These are phyloP conservation scores for Hypoxylon sp. DNA, from an alignment of 2,329 filamentous ascomycete genomes.

Conservation along the genomic window DNA sequence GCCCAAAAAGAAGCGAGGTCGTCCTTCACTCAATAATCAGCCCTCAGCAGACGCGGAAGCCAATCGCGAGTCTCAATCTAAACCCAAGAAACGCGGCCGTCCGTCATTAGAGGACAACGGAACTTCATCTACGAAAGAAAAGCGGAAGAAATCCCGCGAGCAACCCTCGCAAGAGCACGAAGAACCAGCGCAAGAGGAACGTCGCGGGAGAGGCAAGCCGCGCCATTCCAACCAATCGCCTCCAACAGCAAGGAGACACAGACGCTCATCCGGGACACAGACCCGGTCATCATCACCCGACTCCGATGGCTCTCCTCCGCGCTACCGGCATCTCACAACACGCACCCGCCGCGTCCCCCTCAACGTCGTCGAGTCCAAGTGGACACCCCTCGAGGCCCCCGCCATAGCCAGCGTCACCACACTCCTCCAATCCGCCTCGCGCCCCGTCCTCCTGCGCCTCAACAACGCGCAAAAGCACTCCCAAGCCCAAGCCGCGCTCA, in stretches of 20 bases:
- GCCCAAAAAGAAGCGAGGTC: conserved; percentile 47
- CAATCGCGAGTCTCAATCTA: conserved; percentile 24
- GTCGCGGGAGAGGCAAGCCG: conserved; percentile 10
- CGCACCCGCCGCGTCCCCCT: conserved; percentile 70
- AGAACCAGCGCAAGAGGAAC: conserved; percentile 29
- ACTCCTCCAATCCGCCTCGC: conserved; percentile 71
- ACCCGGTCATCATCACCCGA: conserved; percentile 49
- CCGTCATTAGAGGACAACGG: conserved; percentile 34
- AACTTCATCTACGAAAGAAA: conserved; percentile 40
- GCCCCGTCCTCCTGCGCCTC: conserved; percentile 72
- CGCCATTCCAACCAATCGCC: conserved; percentile 25
- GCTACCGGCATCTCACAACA: conserved; percentile 67
- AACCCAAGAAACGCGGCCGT: conserved; percentile 44
- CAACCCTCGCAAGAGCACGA: conserved; percentile 34
- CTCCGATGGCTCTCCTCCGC: conserved; percentile 44
- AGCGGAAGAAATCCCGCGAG: conserved; percentile 29
- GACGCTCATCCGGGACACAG: conserved; percentile 34
- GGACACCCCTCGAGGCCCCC: conserved; percentile 69
- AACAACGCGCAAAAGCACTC: conserved; percentile 63
- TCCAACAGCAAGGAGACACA: conserved; percentile 24
- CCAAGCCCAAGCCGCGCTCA: conserved; percentile 70
- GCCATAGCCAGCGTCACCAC: conserved; percentile 69
- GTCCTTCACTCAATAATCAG: conserved; percentile 49
- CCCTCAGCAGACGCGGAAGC: conserved; percentile 31
- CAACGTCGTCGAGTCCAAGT: conserved; percentile 77